A percentile compares a stretch with the other conserved stretches of the same genome.
Conservation (phyloP, 2,329 filamentous ascomycete species). For the Pyrenochaeta sp. region DNA sequence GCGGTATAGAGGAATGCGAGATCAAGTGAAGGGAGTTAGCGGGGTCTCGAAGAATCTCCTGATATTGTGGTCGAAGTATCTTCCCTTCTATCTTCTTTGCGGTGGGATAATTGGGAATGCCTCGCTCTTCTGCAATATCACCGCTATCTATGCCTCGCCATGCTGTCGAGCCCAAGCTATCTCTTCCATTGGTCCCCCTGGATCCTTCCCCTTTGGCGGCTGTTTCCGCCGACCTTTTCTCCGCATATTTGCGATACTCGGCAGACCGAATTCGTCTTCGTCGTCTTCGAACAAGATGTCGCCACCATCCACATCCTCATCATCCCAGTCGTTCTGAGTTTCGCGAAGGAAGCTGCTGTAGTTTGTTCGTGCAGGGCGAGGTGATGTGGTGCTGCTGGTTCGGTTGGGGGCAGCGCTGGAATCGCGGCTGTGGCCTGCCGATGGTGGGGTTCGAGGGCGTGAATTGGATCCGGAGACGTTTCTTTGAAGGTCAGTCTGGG, state of each 20-base stretch:
- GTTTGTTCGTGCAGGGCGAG: conserved; percentile 69
- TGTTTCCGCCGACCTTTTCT: conserved; percentile 67
- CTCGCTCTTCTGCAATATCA: conserved; percentile 92
- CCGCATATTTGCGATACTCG: conserved; percentile 91
- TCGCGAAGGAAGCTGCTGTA: conserved; percentile 85
- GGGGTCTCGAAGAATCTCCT: conserved; percentile 86
- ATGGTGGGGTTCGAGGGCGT: conserved; percentile 78
- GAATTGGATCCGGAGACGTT: conserved; percentile 68
- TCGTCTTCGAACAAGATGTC: conserved; percentile 87
- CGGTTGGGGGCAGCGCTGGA: conserved; percentile 66
- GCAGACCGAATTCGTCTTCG: conserved; percentile 94
- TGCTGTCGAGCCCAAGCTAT: conserved; percentile 32
- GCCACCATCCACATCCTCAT: conserved; percentile 69
- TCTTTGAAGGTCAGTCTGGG: conserved; percentile 52
- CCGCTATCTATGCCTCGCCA: conserved; percentile 80
- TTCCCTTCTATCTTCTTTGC: conserved; percentile 92
- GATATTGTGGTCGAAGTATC: conserved; percentile 95
- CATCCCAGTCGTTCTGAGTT: conserved; percentile 83
- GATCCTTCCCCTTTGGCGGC: conserved; percentile 55
- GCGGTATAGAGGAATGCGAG: conserved; percentile 78
- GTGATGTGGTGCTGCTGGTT: conserved; percentile 63
- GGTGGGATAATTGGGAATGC: conserved; percentile 82
- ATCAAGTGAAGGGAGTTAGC: conserved; percentile 96
- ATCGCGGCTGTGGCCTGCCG: conserved; percentile 65
- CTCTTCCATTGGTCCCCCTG: conserved; percentile 43